Base-by-base conservation (phyloP, 2,329 filamentous ascomycete species). In the Monilinia polystroma region DNA sequence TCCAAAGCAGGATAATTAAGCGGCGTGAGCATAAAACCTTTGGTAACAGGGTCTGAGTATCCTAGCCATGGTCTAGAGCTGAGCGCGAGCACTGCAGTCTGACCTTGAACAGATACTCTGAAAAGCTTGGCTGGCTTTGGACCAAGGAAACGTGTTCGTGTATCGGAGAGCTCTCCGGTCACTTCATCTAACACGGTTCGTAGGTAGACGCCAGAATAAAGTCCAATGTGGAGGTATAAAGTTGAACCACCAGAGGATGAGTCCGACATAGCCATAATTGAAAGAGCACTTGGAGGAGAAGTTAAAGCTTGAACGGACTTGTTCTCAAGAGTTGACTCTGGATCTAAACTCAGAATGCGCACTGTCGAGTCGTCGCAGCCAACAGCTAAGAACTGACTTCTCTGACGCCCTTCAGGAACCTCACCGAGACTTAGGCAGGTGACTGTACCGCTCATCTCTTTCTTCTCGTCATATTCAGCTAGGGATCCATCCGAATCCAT, bases 281-380 rank as follows among this genome's bases (percentile, higher is more conserved):
- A 90, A 54, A 99, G 81, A 0, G 92, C 89, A 16, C 92, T 96
- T 10, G 95, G 95, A 0, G 93, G 90, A 2, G 94, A 93, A 3
- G 93, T 96, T 70, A 98, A 80, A 20, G 93, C 94, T 78, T 98
- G 95, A 3, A 99, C 91, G 4, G 93, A 97, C 76, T 96, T 96
- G 77, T 90, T 95, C 77, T 97, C 92, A 14, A 99, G 81, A 0
- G 93, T 96, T 3, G 91, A 90, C 71, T 97, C 93, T 0, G 93
- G 92, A 74, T 96, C 92, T 41, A 97, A 81, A 74, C 93, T 96
- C 65, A 96, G 84, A 64, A 99, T 92, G 64, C 95, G 90, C 64
- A 99, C 95, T 0, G 95, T 98, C 68, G 92, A 93, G 78, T 99
- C 95, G 74, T 97, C 95, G 76, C 94, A 98, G 7, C 96, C 96